Percentiles rank a stretch among this genome's conserved stretches.
These are phyloP conservation scores for Priceomyces medius DNA, from an alignment of 805 yeast genomes.

Conservation along the genomic window DNA sequence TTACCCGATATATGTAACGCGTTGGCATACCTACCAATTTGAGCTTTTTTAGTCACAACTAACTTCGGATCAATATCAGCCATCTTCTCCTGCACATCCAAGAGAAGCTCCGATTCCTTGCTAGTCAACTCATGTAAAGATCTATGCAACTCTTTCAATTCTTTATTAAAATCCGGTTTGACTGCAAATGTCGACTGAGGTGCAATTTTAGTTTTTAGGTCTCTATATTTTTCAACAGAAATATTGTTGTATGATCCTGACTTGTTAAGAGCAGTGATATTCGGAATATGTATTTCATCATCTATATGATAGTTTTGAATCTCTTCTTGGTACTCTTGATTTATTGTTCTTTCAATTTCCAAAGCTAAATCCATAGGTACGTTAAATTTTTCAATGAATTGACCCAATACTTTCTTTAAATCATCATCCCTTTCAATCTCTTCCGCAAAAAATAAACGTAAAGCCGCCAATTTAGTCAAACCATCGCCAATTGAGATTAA, in stretches of 20 bases:
- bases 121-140: slow-evolving; percentile 23
- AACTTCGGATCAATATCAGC: slow-evolving; percentile 29
- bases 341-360: slow-evolving; percentile 38
- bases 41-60: slow-evolving; percentile 24
- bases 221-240: slow-evolving; percentile 22
- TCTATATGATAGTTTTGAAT: slow-evolving; percentile 6
- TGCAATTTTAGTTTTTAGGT: slow-evolving; percentile 5
- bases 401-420: slow-evolving; percentile 18
- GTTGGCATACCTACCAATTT: slow-evolving; percentile 32
- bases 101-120: slow-evolving; percentile 25
- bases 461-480: slow-evolving; percentile 21
- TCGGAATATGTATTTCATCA: neutral
- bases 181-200: slow-evolving; percentile 27
- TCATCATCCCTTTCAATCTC: slow-evolving; percentile 19
- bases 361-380: slow-evolving; percentile 43
- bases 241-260: slow-evolving; percentile 20
- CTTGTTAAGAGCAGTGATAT: neutral
- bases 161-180: slow-evolving; percentile 31
- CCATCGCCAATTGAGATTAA: slow-evolving; percentile 34
- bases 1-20: slow-evolving; percentile 50
- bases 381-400: slow-evolving; percentile 24
- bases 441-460: slow-evolving; percentile 15
- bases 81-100: slow-evolving; percentile 18
- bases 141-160: slow-evolving; percentile 33
- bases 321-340: slow-evolving; percentile 13